These are phyloP conservation scores for Debaryomycetaceae sp. DNA, from an alignment of 1,139 yeast genomes.

Conservation along the genomic window DNA sequence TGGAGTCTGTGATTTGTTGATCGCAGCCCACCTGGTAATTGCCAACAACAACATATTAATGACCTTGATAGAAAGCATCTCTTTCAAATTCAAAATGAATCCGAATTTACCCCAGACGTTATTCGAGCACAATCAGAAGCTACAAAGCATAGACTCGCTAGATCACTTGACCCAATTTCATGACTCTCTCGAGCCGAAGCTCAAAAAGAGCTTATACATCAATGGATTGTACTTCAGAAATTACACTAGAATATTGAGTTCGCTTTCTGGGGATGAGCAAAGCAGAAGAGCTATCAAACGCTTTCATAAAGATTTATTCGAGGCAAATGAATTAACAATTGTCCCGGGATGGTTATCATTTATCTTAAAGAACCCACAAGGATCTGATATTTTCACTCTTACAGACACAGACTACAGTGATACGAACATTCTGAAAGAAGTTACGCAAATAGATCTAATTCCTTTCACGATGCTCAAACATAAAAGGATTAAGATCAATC, in stretches of 20 bases:
- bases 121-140: not conserved
- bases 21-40: slow-evolving; percentile 12
- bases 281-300: not conserved
- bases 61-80: slow-evolving; percentile 20
- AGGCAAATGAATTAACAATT: not conserved
- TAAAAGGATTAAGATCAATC: not conserved
- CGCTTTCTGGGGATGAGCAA: not conserved
- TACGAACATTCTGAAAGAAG: not conserved
- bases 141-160: slow-evolving; percentile 2
- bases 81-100: slow-evolving; percentile 7
- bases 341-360: not conserved
- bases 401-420: not conserved
- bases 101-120: not conserved
- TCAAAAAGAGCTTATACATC: not conserved
- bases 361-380: not conserved
- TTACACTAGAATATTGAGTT: not conserved
- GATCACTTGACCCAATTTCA: not conserved
- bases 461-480: not conserved
- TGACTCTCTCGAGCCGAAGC: not conserved
- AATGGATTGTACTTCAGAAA: slow-evolving; percentile 4
- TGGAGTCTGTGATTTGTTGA: slow-evolving; percentile 22
- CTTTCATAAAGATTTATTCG: not conserved
- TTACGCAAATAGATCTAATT: not conserved
- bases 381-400: not conserved
- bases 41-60: slow-evolving; percentile 13